These are phyloP conservation scores for Hyaloscypha hepaticicola DNA, from an alignment of 495 filamentous ascomycete genomes.

Conservation along the genomic window DNA sequence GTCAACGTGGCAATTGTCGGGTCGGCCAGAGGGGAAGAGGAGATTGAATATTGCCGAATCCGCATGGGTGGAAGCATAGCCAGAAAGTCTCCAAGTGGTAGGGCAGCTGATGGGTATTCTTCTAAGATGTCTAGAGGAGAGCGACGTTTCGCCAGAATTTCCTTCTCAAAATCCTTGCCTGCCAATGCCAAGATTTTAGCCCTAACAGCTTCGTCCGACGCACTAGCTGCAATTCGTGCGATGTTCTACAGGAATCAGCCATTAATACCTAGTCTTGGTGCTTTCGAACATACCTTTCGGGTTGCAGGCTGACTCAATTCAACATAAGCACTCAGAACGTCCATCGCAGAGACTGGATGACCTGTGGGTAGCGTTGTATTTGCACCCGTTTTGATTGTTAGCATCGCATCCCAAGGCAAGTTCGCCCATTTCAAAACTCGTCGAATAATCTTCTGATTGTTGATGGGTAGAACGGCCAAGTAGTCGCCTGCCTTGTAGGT, in stretches of 20 bases:
- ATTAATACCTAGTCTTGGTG: too few relatives aligned
- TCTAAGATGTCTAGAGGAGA: conserved; percentile 67
- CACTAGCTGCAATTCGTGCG: conserved; percentile 40
- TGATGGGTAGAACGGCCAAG: conserved; percentile 69
- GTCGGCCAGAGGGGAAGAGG: conserved; percentile 66
- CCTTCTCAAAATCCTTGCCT: conserved; percentile 47
- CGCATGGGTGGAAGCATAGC: conserved; percentile 72
- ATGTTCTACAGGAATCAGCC: conserved; percentile 40
- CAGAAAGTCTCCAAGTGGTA: conserved; percentile 63
- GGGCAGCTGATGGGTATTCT: conserved; percentile 50
- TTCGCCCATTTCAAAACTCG: conserved; percentile 53
- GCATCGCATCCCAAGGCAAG: conserved; percentile 60
- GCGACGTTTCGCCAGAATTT: conserved; percentile 56
- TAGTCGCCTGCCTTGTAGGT: conserved; percentile 74
- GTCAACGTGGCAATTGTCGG: conserved; percentile 61
- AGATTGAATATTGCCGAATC: conserved; percentile 76
- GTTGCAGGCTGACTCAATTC: conserved; percentile 72
- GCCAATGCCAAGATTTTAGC: conserved; percentile 48
- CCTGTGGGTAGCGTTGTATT: conserved; percentile 57
- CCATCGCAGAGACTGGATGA: conserved; percentile 52
- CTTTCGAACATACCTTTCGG: conserved; percentile 33
- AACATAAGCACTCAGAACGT: conserved; percentile 50
- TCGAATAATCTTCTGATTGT: conserved; percentile 56
- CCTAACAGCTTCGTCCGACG: conserved; percentile 38
- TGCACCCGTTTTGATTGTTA: conserved; percentile 45